Base-by-base conservation (phyloP, 75 land plant species). In the Sequoiadendron giganteum region DNA sequence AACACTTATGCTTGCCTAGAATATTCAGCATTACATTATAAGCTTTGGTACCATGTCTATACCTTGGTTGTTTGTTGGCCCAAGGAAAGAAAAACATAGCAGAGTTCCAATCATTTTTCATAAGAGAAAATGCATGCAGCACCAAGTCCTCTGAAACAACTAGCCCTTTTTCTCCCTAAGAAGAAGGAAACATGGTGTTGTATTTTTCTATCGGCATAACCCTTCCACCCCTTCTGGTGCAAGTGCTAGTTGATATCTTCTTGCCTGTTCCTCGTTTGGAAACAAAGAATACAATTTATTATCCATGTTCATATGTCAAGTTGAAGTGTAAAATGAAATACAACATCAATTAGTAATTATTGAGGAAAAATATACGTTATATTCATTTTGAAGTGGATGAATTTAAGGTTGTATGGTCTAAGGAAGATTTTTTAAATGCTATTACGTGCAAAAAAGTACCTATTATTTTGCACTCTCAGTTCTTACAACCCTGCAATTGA, bases 21-120 rank as follows among this genome's bases (percentile, higher is more conserved):
- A 90, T 90, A 38, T 90, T 91, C 34, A 94, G 88, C 87, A 93
- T 90, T 48, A 87, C 94, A 88, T 93, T 94, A 85, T 87, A 93
- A 80, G 89, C 39, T 8, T 34, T 47, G 15, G 87, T 84, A 3
- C 92, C 93, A 65, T 91, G 93, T 18, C 86, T 58, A 43, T 89
- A 90, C 1, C 87, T 34, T 32, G 49, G 30, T 5, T 73, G 84
- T 45, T 32, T 88, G 40, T 45, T 36, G 0, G 89, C 93, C 92
- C 90, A 94, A 19, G 78, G 56, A 85, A 91, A 94, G 90, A 94
- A 94, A n/a, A 42, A 39, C 45, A 85, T 86, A 15, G 94, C 94
- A 15, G 85, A 58, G 73, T 88, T 88, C 95, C 93, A 91, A 55
- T 94, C 93, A 1, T 90, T 89, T 16, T 87, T 88, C 56, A 91